Percentiles rank a stretch among this genome's conserved stretches.
Evolutionary conservation across 441 rosid genomes (phyloP).

Genomic region (Euphorbia corollata): DNA sequence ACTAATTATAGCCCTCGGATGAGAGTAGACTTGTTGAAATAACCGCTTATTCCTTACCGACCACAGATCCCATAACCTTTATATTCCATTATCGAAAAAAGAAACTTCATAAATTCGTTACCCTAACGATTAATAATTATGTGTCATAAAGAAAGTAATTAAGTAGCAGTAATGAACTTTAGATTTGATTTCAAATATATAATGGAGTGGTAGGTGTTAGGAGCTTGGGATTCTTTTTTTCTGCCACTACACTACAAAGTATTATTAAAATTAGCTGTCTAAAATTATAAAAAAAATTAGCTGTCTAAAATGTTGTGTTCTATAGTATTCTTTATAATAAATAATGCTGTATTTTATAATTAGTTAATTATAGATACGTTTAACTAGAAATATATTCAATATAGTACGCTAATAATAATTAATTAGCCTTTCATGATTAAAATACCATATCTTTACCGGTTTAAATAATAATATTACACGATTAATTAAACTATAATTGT

Average conservation of each 20-base stretch:
- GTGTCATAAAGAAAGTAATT: not conserved
- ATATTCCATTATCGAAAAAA: not conserved
- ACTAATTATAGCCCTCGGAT: too few species aligned
- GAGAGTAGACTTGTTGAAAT: too few species aligned
- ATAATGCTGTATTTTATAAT: not conserved
- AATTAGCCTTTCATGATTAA: conserved; percentile 1
- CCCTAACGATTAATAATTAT: not conserved
- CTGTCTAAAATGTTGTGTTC: not conserved
- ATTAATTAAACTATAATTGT: not conserved
- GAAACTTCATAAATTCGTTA: not conserved
- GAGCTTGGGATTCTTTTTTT: conserved; percentile 1
- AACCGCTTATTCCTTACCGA: too few species aligned
- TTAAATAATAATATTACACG: too few species aligned
- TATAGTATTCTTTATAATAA: not conserved
- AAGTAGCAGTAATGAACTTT: not conserved
- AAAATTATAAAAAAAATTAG: not conserved
- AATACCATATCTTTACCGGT: not conserved
- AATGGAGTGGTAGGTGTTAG: not conserved
- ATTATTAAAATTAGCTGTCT: not conserved
- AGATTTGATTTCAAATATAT: not conserved
- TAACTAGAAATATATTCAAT: not conserved
- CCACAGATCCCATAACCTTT: not conserved
- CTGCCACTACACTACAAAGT: not conserved
- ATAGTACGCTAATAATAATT: conserved; percentile 3
- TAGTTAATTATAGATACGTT: not conserved